Conservation (phyloP, 2,329 filamentous ascomycete species). For the Chaetothyriales sp. region DNA sequence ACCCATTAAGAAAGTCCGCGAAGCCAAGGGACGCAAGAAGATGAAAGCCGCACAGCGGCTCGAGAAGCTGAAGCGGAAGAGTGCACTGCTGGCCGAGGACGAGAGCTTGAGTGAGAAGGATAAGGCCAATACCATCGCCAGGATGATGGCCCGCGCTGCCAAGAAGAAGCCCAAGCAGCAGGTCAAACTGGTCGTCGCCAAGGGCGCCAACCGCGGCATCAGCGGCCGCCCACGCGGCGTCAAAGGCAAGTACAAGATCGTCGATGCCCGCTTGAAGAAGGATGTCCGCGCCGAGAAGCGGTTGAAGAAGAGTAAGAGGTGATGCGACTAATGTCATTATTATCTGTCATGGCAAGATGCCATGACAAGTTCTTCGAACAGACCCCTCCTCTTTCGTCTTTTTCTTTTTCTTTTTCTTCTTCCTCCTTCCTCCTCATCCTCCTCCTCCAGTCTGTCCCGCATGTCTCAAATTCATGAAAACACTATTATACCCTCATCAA, state of each 20-base stretch:
- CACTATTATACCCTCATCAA: neutral
- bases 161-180: conserved; percentile 67
- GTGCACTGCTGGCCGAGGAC: conserved; percentile 73
- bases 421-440: no score
- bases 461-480: neutral
- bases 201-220: conserved; percentile 70
- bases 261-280: conserved; percentile 92
- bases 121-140: conserved; percentile 73
- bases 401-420: neutral
- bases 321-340: neutral
- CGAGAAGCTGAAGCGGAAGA: conserved; percentile 96
- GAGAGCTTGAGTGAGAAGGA: conserved; percentile 92
- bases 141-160: conserved; percentile 64
- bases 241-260: conserved; percentile 95
- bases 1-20: conserved; percentile 97
- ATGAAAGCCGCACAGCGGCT: conserved; percentile 80
- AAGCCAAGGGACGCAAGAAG: conserved; percentile 94
- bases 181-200: conserved; percentile 79
- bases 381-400: neutral
- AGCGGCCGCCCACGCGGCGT: conserved; percentile 78
- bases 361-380: no score
- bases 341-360: neutral
- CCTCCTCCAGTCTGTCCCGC: no score
- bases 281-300: conserved; percentile 81
- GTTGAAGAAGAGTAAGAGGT: conserved; percentile 48